Percentiles rank a stretch among this genome's conserved stretches.
Evolutionary conservation across 2,329 filamentous ascomycete species (phyloP).

Genomic region (Aureobasidium pullulans): DNA sequence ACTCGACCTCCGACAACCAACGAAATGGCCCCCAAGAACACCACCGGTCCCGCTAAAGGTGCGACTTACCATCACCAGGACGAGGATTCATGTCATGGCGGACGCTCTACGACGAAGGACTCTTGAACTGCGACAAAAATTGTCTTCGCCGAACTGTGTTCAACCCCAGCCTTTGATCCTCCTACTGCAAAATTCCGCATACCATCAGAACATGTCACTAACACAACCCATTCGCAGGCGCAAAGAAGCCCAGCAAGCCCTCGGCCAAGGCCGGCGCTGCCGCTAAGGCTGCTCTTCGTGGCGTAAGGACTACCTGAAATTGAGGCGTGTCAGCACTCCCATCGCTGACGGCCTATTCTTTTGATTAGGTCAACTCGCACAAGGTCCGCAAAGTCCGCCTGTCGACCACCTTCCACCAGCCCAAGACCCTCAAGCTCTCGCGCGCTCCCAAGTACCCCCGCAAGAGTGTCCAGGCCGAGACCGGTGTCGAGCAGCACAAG

Average conservation of each 20-base stretch:
- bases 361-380: slow-evolving; percentile 59
- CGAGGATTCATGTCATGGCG: slow-evolving; percentile 5
- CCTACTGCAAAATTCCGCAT: slow-evolving; percentile 13
- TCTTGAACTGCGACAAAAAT: slow-evolving; percentile 5
- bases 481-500: slow-evolving; percentile 95
- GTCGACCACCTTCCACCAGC: slow-evolving; percentile 92
- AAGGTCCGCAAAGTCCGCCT: slow-evolving; percentile 90
- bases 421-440: slow-evolving; percentile 90
- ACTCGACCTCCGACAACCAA: slow-evolving; percentile 25
- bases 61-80: slow-evolving; percentile 5
- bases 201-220: slow-evolving; percentile 11
- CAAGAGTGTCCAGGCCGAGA: slow-evolving; percentile 83
- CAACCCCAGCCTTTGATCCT: slow-evolving; percentile 8
- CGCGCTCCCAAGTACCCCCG: slow-evolving; percentile 93
- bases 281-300: slow-evolving; percentile 92
- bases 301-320: slow-evolving; percentile 58
- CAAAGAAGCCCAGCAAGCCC: slow-evolving; percentile 49
- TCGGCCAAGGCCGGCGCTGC: slow-evolving; percentile 76
- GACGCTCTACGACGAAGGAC: neutral
- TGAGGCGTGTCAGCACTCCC: slow-evolving; percentile 43
- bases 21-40: slow-evolving; percentile 33
- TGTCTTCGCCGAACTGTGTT: slow-evolving; percentile 8
- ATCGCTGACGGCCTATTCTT: slow-evolving; percentile 46
- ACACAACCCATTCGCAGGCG: slow-evolving; percentile 18
- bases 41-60: slow-evolving; percentile 22